Base-by-base conservation (phyloP, 345 rosid species). In the Xanthoceras sorbifolium region DNA sequence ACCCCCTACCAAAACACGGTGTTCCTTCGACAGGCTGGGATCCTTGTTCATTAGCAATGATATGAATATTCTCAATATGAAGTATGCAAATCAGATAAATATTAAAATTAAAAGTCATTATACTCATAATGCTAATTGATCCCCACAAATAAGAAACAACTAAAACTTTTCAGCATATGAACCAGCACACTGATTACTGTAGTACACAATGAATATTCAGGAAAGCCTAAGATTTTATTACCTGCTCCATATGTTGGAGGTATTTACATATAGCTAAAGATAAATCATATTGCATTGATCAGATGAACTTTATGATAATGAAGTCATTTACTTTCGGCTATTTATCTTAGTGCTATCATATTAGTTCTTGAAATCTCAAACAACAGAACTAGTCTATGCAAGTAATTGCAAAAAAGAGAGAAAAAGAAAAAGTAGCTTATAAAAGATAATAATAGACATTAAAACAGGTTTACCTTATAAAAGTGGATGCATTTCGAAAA, bases 401-500 rank as follows among this genome's bases (percentile, higher is more conserved):
- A 61, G 54, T 73, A 31, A 40, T 42, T 11, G 3, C 1, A 61
- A 57, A 72, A 18, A 4, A 28, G 5, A 55, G 6, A 48, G 1
- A 9, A 57, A 57, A 57, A 9, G 3, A 22, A 38, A 7, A 0
- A 26, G n/a, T 31, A 72, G 54, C 28, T 65, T 38, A 61, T 25
- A 18, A n/a, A 1, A 38, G 57, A 63, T n/a, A 68, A 44, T 20
- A 55, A 18, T 62, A 40, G 29, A 69, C 28, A 67, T 15, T 60
- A 11, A 54, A 68, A 62, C 36, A 66, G 65, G 71, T 32, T 64
- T 34, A 88, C 98, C 91, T 89, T 82, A 64, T 77, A 85, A 94
- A 93, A 83, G 22, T 85, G 70, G 98, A 93, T 76, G 89, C 26
- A 80, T 94, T 91, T 78, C 84, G 86, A 83, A 90, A 93, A 68